Evolutionary conservation across 176 grass and related monocot species (phyloP).

Genomic region (Oryza glaberrima): DNA sequence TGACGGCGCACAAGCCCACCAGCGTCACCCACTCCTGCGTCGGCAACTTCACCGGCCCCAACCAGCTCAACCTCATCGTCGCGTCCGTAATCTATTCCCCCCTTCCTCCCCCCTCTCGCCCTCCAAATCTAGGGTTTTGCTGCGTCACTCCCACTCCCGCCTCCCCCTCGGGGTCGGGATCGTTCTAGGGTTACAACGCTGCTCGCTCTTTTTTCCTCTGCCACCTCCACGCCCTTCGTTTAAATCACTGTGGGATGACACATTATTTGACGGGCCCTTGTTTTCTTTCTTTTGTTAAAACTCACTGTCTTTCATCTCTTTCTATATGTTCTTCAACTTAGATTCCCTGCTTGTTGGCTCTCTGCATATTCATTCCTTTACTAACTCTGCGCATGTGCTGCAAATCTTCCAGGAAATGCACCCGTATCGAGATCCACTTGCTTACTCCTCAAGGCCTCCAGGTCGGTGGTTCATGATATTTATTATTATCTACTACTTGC

Average conservation of each 20-base stretch:
- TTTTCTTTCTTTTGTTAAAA: neutral
- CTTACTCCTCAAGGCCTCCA: slow-evolving; percentile 94
- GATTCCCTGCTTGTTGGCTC: neutral
- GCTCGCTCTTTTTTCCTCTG: neutral
- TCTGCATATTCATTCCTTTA: slow-evolving; percentile 21
- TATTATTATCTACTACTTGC: neutral
- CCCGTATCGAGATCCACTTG: slow-evolving; percentile 95
- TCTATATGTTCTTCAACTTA: neutral
- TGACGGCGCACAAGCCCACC: slow-evolving; percentile 97
- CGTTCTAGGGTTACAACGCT: slow-evolving; percentile 26
- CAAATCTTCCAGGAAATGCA: slow-evolving; percentile 81
- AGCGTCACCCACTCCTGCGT: slow-evolving; percentile 98
- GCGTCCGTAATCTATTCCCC: slow-evolving; percentile 47
- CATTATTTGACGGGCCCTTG: neutral
- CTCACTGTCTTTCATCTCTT: neutral
- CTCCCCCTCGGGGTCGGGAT: neutral
- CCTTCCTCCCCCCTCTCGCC: neutral
- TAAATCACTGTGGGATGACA: neutral
- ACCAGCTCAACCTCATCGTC: slow-evolving; percentile 91
- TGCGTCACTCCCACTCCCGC: neutral
- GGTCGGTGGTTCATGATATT: slow-evolving; percentile 40
- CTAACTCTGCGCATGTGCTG: neutral
- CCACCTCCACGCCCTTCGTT: neutral
- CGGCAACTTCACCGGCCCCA: slow-evolving; percentile 93
- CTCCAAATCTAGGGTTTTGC: slow-evolving; percentile 18